Conservation (phyloP, 2,329 filamentous ascomycete species). For the Chalaropsis thielavioides region DNA sequence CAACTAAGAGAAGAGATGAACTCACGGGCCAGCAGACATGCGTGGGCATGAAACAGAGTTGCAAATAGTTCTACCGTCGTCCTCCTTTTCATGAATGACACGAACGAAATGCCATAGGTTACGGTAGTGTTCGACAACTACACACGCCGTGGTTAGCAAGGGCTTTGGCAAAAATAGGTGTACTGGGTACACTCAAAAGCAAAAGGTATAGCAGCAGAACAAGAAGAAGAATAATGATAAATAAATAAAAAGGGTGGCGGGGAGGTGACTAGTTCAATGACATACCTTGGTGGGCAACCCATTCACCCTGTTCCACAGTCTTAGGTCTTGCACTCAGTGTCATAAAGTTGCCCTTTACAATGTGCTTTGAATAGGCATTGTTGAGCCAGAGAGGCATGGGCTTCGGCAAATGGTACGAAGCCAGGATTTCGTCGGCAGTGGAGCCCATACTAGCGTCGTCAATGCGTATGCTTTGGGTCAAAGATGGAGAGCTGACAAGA, state of each 20-base stretch:
- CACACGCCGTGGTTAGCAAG: slow-evolving; percentile 10
- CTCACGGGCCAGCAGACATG: slow-evolving; percentile 89
- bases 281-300: slow-evolving; percentile 87
- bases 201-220: neutral
- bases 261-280: slow-evolving; percentile 1
- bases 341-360: slow-evolving; percentile 96
- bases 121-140: slow-evolving; percentile 86
- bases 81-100: slow-evolving; percentile 74
- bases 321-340: slow-evolving; percentile 84
- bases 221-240: neutral
- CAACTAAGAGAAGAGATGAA: slow-evolving; percentile 22
- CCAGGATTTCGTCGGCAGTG: slow-evolving; percentile 40
- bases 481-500: slow-evolving; percentile 47
- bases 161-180: neutral
- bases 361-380: slow-evolving; percentile 62
- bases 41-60: slow-evolving; percentile 71
- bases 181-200: no score
- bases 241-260: neutral
- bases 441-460: slow-evolving; percentile 41
- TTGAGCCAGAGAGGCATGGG: slow-evolving; percentile 62
- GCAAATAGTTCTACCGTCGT: slow-evolving; percentile 64
- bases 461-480: slow-evolving; percentile 53
- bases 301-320: slow-evolving; percentile 87
- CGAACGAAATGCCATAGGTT: slow-evolving; percentile 80
- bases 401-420: slow-evolving; percentile 49